Evolutionary conservation across 495 filamentous ascomycete genomes (phyloP).

Genomic region (Penicillium canescens): DNA sequence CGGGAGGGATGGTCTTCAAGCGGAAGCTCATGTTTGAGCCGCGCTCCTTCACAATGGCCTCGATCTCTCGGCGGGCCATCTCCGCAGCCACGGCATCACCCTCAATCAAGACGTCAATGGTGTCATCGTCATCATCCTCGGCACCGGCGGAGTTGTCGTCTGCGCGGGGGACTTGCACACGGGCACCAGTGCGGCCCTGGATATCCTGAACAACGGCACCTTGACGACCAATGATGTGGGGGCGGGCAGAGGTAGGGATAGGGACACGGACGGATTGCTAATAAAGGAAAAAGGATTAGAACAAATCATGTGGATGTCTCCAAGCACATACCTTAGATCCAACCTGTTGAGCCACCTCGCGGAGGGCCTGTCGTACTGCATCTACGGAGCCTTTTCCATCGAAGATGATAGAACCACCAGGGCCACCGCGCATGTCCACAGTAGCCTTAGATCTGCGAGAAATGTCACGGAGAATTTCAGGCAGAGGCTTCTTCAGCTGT

Average conservation of each 20-base stretch:
- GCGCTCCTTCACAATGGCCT: constrained; percentile 81
- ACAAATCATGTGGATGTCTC: neutral
- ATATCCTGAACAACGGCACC: constrained; percentile 89
- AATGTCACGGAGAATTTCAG: constrained; percentile 82
- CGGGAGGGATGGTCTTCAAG: constrained; percentile 78
- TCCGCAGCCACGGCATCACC: constrained; percentile 83
- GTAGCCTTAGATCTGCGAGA: constrained; percentile 85
- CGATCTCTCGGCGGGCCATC: constrained; percentile 77
- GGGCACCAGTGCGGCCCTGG: constrained; percentile 79
- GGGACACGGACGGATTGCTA: constrained; percentile 74
- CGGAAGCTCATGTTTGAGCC: constrained; percentile 76
- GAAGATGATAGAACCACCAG: constrained; percentile 69
- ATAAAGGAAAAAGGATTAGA: constrained; percentile 3
- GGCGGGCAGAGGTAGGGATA: constrained; percentile 77
- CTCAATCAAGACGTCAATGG: constrained; percentile 84
- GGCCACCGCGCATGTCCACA: constrained; percentile 69
- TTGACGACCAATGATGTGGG: constrained; percentile 87
- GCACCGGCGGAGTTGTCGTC: constrained; percentile 55
- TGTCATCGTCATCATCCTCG: constrained; percentile 71
- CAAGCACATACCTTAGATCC: constrained; percentile 67
- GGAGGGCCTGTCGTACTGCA: constrained; percentile 76
- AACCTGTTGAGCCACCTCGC: constrained; percentile 81
- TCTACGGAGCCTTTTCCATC: constrained; percentile 78
- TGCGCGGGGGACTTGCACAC: constrained; percentile 81
- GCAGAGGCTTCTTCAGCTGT: constrained; percentile 78